Evolutionary conservation across 805 yeast genomes (phyloP), one percentile per base, ranked within the genome.

Genomic region (Pichia occidentalis): DNA sequence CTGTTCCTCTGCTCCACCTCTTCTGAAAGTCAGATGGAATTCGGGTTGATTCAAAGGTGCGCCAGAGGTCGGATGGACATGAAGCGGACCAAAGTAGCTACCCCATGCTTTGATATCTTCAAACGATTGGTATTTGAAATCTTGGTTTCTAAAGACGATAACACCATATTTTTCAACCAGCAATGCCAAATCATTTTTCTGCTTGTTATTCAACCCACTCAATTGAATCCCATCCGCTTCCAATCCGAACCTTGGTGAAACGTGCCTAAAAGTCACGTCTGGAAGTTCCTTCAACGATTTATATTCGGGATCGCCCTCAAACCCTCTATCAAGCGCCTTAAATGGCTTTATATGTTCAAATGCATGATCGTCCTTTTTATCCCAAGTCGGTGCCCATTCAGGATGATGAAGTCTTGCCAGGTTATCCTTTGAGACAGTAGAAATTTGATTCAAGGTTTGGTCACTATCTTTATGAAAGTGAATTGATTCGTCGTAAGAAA

Each of bases 61-160:
- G 13, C 87, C 87, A 11, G 84, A 74, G 8, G 85, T 77, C 34
- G 85, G 86, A 54, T 82, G 88, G 42, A 78, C 68, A 56, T 82
- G 88, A 42, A 77, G 66, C 24, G 77, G 77, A 26, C 90, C 90
- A 53, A 76, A 82, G 53, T 80, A 72, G 34, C 58, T 61, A 35
- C 83, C 85, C 59, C 66, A 78, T 24, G 78, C 64, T 28, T 57
- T 61, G 30, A 60, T 57, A 47, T 65, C 70, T 22, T 61, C 64
- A 4, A 76, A 73, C 4, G 79, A 75, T 42, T 68, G 59, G n/a
- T 69, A 63, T 32, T 75, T 72, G 43, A 82, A 70, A 56, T 82
- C 85, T 57, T 80, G 85, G 40, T 76, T 70, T 51, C 80, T 67
- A 55, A 80, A 77, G 3, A 77, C 71, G 23, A 75, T 77, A 29